Evolutionary conservation across 2,329 filamentous ascomycete genomes (phyloP).

Genomic region (Penicillium sp.): DNA sequence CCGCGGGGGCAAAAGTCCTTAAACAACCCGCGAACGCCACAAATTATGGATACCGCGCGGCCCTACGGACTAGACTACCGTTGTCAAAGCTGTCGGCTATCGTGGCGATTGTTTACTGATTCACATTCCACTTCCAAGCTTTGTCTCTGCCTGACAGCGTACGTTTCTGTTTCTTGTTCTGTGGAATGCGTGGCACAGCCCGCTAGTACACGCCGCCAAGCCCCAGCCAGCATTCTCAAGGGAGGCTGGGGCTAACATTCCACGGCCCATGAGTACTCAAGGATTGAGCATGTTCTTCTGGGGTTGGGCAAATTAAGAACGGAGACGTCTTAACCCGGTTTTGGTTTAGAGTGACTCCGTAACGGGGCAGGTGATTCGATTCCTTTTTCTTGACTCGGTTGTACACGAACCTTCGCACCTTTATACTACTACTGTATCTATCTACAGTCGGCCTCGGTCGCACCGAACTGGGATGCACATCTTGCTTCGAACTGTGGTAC

Average conservation of each 20-base stretch:
- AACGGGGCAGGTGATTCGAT: not conserved
- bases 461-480: constrained; percentile 7
- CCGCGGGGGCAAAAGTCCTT: not conserved
- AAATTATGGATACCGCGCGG: constrained; percentile 15
- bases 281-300: constrained; percentile 2
- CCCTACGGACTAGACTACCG: not conserved
- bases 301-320: not conserved
- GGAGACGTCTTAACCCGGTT: not conserved
- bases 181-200: constrained; percentile 14
- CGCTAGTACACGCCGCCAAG: not conserved
- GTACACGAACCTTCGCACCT: not conserved
- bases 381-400: not conserved
- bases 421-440: not conserved
- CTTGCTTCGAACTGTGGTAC: constrained; percentile 10
- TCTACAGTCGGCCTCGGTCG: not conserved
- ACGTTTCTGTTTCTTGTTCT: not conserved
- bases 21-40: constrained; percentile 8
- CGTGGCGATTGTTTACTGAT: constrained; percentile 4
- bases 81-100: not conserved
- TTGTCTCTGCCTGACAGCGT: not conserved
- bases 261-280: not conserved
- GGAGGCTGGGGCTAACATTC: constrained; percentile 4
- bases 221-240: not conserved
- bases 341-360: not conserved
- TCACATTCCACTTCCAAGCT: constrained; percentile 12